Percentiles rank a stretch among this genome's conserved stretches.
phyloP scores from a whole-genome alignment of 2,329 filamentous ascomycete species.

The Penicillium freii region DNA sequence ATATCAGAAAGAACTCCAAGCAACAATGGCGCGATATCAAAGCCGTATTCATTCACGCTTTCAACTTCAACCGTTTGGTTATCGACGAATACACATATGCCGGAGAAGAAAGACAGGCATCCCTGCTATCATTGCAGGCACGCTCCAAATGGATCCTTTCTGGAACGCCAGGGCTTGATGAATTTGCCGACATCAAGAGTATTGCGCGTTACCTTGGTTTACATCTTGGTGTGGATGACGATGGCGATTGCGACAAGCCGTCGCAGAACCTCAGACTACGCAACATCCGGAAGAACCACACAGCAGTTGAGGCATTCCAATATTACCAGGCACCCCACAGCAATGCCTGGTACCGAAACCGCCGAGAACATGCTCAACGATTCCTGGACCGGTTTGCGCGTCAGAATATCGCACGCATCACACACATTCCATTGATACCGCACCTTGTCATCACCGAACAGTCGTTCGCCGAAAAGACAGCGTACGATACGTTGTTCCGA shows the following conservation, averaged over 20 bases:
- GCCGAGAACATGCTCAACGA: conserved; percentile 52
- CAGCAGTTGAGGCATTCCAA: conserved; percentile 56
- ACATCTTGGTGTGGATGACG: conserved; percentile 55
- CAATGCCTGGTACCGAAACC: conserved; percentile 51
- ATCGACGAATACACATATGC: conserved; percentile 66
- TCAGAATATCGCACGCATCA: conserved; percentile 46
- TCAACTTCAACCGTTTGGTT: conserved; percentile 59
- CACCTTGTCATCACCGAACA: conserved; percentile 46
- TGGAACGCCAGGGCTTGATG: conserved; percentile 58
- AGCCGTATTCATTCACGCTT: conserved; percentile 55
- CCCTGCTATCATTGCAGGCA: conserved; percentile 49
- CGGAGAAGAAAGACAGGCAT: conserved; percentile 42
- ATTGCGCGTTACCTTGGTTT: conserved; percentile 58
- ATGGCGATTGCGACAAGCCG: conserved; percentile 43
- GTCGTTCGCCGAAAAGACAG: conserved; percentile 49
- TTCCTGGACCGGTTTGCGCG: conserved; percentile 57
- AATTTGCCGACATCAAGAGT: conserved; percentile 59
- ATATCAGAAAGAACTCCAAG: conserved; percentile 11
- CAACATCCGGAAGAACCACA: conserved; percentile 20
- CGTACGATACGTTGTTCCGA: conserved; percentile 57
- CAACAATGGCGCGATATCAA: conserved; percentile 28
- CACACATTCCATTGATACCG: conserved; percentile 47
- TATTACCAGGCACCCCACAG: conserved; percentile 52
- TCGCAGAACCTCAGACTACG: conserved; percentile 49
- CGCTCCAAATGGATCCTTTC: conserved; percentile 62